Percentiles rank a stretch among this genome's conserved stretches.
Conservation (phyloP, 805 yeast species). For the Blastobotrys muscicola region DNA sequence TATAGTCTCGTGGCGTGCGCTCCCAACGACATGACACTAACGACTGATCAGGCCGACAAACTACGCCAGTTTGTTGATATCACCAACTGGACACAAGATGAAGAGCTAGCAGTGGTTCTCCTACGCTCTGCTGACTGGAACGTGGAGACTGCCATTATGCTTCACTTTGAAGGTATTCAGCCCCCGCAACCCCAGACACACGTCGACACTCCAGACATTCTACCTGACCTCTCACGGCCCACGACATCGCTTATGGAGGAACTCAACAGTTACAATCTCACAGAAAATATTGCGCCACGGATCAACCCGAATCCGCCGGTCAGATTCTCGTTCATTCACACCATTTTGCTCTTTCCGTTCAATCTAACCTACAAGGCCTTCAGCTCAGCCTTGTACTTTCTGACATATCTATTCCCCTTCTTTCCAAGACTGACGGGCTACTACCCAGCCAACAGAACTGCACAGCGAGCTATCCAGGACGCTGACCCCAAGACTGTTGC, state of each 20-base stretch:
- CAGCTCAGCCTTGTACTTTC: constrained; percentile 19
- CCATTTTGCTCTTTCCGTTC: constrained; percentile 29
- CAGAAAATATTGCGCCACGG: constrained; percentile 25
- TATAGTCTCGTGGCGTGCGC: too few relatives aligned
- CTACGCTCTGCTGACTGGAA: constrained; percentile 31
- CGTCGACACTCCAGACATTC: constrained; percentile 3
- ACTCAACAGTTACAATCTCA: constrained; percentile 15
- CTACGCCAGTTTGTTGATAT: constrained; percentile 25
- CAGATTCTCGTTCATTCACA: constrained; percentile 23
- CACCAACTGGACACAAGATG: constrained; percentile 25
- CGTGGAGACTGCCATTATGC: constrained; percentile 25
- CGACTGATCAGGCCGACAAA: constrained; percentile 10
- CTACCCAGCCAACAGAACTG: constrained; percentile 32
- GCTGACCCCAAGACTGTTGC: constrained; percentile 47
- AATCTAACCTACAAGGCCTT: constrained; percentile 25
- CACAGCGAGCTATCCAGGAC: constrained; percentile 28
- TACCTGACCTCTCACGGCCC: constrained; percentile 5
- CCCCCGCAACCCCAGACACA: constrained; percentile 2
- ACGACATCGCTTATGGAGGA: constrained; percentile 23
- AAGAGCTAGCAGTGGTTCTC: constrained; percentile 22
- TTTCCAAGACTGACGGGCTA: constrained; percentile 29
- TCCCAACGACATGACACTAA: neutral
- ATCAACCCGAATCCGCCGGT: constrained; percentile 20
- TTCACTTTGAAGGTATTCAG: constrained; percentile 10
- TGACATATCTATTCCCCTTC: constrained; percentile 30